Evolutionary conservation across 2,329 filamentous ascomycete species (phyloP).

Genomic region (Cercospora canescens): DNA sequence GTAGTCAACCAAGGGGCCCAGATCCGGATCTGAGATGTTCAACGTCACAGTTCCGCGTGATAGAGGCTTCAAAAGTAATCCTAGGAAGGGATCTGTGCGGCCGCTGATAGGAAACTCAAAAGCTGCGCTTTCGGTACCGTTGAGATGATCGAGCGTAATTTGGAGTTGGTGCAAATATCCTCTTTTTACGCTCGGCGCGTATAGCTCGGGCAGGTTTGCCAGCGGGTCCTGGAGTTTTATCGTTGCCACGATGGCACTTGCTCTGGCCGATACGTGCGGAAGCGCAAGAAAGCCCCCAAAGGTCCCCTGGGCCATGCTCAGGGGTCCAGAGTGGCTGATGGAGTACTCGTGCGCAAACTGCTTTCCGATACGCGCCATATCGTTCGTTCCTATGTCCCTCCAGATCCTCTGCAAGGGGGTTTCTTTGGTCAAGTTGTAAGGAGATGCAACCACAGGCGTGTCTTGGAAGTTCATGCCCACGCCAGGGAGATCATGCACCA

Average conservation of each 20-base stretch:
- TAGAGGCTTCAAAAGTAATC: conserved; percentile 37
- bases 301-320: not conserved
- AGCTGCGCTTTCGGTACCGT: not conserved
- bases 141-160: not conserved
- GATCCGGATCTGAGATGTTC: conserved; percentile 37
- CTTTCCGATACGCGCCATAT: not conserved
- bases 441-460: not conserved
- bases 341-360: not conserved
- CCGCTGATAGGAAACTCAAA: not conserved
- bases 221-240: not conserved
- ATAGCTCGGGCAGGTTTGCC: not conserved
- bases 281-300: not conserved
- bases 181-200: not conserved
- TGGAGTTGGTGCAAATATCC: not conserved
- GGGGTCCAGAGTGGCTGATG: not conserved
- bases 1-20: conserved; percentile 36
- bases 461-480: not conserved
- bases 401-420: not conserved
- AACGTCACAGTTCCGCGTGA: conserved; percentile 41
- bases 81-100: not conserved
- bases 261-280: not conserved
- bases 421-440: not conserved
- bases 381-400: not conserved
- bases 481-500: not conserved
- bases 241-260: not conserved